Percentiles rank a stretch among this genome's conserved stretches.
phyloP scores from a whole-genome alignment of 768 basidiomycete genomes.

The Termitomyces sp. region DNA sequence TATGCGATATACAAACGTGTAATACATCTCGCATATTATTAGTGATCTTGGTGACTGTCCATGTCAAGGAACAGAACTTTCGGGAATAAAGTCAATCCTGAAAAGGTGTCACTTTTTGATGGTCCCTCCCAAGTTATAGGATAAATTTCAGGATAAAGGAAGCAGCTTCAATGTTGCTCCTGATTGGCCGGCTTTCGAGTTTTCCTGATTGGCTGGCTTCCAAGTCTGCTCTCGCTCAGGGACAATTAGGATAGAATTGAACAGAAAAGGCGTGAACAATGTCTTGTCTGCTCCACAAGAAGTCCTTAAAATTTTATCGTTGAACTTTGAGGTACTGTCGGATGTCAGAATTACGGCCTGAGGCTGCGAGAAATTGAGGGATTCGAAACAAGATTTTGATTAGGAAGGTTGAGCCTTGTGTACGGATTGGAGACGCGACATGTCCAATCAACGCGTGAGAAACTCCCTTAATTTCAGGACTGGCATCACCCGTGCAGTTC shows the following conservation, averaged over 20 bases:
- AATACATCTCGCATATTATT: not conserved
- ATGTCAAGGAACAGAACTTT: not conserved
- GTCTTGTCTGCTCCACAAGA: not conserved
- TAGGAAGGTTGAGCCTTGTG: no score
- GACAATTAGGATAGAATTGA: not conserved
- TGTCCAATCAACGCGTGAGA: not conserved
- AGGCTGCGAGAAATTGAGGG: not conserved
- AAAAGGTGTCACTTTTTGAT: not conserved
- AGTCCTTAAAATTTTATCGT: not conserved
- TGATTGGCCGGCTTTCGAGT: not conserved
- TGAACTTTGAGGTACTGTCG: no score
- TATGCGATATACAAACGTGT: not conserved
- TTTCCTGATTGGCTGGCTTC: no score
- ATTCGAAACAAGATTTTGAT: not conserved
- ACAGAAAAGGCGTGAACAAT: not conserved
- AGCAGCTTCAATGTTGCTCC: not conserved
- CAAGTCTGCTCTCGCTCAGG: not conserved
- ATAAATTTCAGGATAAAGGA: not conserved
- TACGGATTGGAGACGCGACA: not conserved
- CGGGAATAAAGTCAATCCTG: not conserved
- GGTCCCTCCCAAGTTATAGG: not conserved
- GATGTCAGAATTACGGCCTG: not conserved
- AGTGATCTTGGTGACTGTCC: no score
- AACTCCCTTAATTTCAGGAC: not conserved
- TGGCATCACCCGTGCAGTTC: not conserved